A percentile compares a stretch with the other conserved stretches of the same genome.
Evolutionary conservation across 352 stramenopile species (phyloP).

Genomic region (Phytophthora sp.): DNA sequence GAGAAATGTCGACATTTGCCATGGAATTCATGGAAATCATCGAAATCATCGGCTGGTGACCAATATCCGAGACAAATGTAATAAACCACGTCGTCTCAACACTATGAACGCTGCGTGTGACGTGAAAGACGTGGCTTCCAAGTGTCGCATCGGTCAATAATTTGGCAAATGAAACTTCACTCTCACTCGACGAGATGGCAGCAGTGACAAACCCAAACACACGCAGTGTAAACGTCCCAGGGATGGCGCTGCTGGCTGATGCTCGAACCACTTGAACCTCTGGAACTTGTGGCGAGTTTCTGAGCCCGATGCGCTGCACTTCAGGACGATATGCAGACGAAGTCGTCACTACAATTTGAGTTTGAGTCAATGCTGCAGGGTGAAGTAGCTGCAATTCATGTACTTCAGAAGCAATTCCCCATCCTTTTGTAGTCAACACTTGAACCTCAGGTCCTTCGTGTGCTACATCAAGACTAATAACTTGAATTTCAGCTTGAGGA

Average conservation of each 20-base stretch:
- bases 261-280: slow-evolving; percentile 34
- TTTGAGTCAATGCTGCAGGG: slow-evolving; percentile 11
- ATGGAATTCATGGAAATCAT: background rate
- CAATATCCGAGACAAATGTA: background rate
- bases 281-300: background rate
- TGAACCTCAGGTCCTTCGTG: slow-evolving; percentile 48
- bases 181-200: background rate
- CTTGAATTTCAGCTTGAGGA: slow-evolving; percentile 48
- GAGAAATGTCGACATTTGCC: background rate
- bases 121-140: background rate
- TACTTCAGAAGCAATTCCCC: slow-evolving; percentile 38
- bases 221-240: slow-evolving; percentile 34
- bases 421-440: slow-evolving; percentile 53
- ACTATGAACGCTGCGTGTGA: background rate
- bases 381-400: slow-evolving; percentile 34
- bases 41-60: background rate
- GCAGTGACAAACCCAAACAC: slow-evolving; percentile 31
- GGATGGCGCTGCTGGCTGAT: slow-evolving; percentile 12
- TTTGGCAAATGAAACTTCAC: background rate
- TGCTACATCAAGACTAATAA: slow-evolving; percentile 35
- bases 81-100: background rate
- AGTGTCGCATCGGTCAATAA: background rate
- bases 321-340: slow-evolving; percentile 28
- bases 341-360: slow-evolving; percentile 8
- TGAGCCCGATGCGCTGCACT: slow-evolving; percentile 31